phyloP scores from a whole-genome alignment of 768 basidiomycete genomes.

The Pleurotus ostreatus region DNA sequence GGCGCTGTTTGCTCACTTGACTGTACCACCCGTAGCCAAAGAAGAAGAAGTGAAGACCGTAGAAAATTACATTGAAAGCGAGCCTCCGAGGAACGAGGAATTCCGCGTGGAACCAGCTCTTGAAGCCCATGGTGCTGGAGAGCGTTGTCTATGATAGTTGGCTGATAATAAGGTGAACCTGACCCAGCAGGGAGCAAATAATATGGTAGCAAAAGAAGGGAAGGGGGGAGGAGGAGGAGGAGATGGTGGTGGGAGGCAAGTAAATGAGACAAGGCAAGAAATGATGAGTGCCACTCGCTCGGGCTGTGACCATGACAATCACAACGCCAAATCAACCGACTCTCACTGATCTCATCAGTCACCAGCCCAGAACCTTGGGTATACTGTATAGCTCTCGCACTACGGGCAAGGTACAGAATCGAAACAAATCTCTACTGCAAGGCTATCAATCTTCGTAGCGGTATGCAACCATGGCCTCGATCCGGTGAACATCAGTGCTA shows the following conservation, averaged over 20 bases:
- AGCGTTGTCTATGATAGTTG: slow-evolving; percentile 10
- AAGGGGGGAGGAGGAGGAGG: slow-evolving; percentile 17
- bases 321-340: slow-evolving; percentile 12
- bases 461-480: slow-evolving; percentile 98
- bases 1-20: slow-evolving; percentile 45
- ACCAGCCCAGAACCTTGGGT: slow-evolving; percentile 5
- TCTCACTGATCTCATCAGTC: slow-evolving; percentile 11
- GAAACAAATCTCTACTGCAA: not conserved
- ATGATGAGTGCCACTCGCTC: slow-evolving; percentile 13
- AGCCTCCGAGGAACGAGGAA: slow-evolving; percentile 61
- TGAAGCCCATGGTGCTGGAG: slow-evolving; percentile 43
- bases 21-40: slow-evolving; percentile 89
- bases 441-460: slow-evolving; percentile 60
- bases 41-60: slow-evolving; percentile 67
- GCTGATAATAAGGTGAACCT: slow-evolving; percentile 30
- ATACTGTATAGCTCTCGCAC: not conserved
- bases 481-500: slow-evolving; percentile 96
- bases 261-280: slow-evolving; percentile 20
- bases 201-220: slow-evolving; percentile 18
- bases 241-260: slow-evolving; percentile 17
- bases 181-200: slow-evolving; percentile 42
- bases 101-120: slow-evolving; percentile 72
- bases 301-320: slow-evolving; percentile 27
- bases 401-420: not conserved
- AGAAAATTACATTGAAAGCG: slow-evolving; percentile 74